Base-by-base conservation (phyloP, 2,329 filamentous ascomycete species). In the Parafenestella ontariensis region DNA sequence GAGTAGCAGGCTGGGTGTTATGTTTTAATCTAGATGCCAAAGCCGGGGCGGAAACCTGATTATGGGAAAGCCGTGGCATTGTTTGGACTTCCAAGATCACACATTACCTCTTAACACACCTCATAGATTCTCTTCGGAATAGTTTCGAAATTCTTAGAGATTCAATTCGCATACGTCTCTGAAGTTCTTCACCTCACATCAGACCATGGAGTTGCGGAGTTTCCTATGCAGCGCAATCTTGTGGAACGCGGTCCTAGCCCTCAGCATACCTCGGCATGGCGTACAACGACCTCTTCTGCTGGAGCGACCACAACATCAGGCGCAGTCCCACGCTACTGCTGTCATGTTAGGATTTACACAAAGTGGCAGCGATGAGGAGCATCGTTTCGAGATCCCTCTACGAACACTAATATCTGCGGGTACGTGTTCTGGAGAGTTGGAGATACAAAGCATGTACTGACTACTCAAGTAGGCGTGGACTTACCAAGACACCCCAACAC, bases 321-420 rank as follows among this genome's bases (percentile, higher is more conserved):
- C 21, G 11, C 8, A 48, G 17, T 24, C 34, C 23, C 24, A 46
- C 17, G 39, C 46, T 23, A 18, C 50, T 21, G 42, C 37, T 3
- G 59, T 62, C 5, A 59, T 66, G n/a, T 52, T 69, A 8, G 53
- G 39, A 5, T 59, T 62, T 17, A 61, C 49, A 40, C 39, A 52
- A 11, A 47, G 24, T 13, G 56, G 50, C 31, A 59, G 47, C 26
- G 48, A 50, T 9, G 42, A 48, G 46, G 61, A 59, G 39, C 49
- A 45, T 39, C 59, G 49, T 31, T 37, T 55, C 20, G 51, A 68
- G 41, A 44, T 71, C 15, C 61, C 61, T 2, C 20, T 71, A 20
- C 44, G 56, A 8, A 48, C 52, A 34, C 59, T 31, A 17, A 55
- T 62, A 18, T 13, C 44, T 26, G 28, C 64, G 20, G 61, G 64